A percentile compares a stretch with the other conserved stretches of the same genome.
These are phyloP conservation scores for Hypomontagnella submonticulosa DNA, from an alignment of 495 filamentous ascomycete species.

Conservation along the genomic window DNA sequence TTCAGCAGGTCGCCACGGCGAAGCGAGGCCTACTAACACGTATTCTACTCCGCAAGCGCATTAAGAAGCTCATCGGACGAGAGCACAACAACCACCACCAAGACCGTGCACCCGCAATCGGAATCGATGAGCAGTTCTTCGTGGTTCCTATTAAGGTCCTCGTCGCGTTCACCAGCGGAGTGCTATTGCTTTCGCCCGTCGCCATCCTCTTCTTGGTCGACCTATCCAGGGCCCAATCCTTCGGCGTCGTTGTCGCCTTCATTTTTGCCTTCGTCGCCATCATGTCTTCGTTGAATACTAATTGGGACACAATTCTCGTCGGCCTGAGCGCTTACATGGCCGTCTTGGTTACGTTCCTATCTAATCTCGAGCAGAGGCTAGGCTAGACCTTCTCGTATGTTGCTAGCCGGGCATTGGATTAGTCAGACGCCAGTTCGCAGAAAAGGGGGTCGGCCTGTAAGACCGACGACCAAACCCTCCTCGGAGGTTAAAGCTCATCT, in stretches of 20 bases:
- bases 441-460: not conserved
- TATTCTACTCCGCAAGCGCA: not conserved
- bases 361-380: constrained; percentile 18
- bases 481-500: no score
- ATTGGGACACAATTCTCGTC: constrained; percentile 24
- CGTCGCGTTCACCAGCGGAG: constrained; percentile 10
- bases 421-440: not conserved
- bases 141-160: not conserved
- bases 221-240: constrained; percentile 7
- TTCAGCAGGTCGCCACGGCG: not conserved
- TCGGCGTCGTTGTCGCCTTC: constrained; percentile 22
- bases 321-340: constrained; percentile 27
- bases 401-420: not conserved
- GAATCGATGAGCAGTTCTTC: constrained; percentile 1
- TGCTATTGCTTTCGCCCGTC: constrained; percentile 17
- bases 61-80: constrained; percentile 13
- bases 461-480: not conserved
- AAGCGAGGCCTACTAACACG: not conserved
- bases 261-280: constrained; percentile 9
- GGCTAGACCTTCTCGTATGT: not conserved
- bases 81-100: not conserved
- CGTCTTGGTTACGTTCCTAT: constrained; percentile 22
- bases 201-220: constrained; percentile 24
- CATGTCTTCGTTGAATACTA: constrained; percentile 4
- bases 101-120: constrained; percentile 6